Percentiles rank a stretch among this genome's conserved stretches.
Conservation (phyloP, 2,329 filamentous ascomycete species). For the Cladosporium cucumerinum region DNA sequence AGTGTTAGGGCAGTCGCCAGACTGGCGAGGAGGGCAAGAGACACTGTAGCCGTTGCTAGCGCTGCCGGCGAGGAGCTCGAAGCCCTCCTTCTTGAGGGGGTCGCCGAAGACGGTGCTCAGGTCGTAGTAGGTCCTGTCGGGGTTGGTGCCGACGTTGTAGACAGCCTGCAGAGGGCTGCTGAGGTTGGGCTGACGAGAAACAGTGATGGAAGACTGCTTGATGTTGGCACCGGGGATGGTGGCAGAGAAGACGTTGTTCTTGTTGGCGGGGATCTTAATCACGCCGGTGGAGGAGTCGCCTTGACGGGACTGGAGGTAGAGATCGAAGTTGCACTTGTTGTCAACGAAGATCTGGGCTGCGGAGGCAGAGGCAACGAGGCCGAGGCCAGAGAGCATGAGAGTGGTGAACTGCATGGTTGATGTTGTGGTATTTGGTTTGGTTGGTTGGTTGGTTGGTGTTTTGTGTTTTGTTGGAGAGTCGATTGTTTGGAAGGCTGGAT, state of each 20-base stretch:
- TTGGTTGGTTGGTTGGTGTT: not conserved
- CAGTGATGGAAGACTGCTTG: conserved; percentile 9
- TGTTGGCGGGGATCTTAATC: conserved; percentile 8
- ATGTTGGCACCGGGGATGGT: conserved; percentile 13
- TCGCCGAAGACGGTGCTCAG: conserved; percentile 15
- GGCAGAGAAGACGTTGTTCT: conserved; percentile 12
- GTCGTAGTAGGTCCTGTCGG: conserved; percentile 17
- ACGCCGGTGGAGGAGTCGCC: conserved; percentile 8
- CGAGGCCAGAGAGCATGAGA: conserved; percentile 12
- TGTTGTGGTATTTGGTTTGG: conserved; percentile 2
- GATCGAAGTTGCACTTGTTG: conserved; percentile 16
- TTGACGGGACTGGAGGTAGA: conserved; percentile 14
- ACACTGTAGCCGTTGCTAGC: conserved; percentile 11
- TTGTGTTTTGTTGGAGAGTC: not conserved
- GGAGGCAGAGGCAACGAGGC: conserved; percentile 13
- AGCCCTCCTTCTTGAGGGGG: conserved; percentile 13
- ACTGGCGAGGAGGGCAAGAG: conserved; percentile 3
- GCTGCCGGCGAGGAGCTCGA: conserved; percentile 9
- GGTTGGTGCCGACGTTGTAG: conserved; percentile 16
- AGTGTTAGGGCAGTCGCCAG: conserved; percentile 16
- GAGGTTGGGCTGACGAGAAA: conserved; percentile 15
- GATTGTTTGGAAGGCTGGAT: conserved; percentile 1
- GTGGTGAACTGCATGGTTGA: conserved; percentile 11
- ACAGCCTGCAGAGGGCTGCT: conserved; percentile 15
- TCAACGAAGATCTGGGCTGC: conserved; percentile 12